Base-by-base conservation (phyloP, 345 rosid species). In the Hibiscus syriacus region DNA sequence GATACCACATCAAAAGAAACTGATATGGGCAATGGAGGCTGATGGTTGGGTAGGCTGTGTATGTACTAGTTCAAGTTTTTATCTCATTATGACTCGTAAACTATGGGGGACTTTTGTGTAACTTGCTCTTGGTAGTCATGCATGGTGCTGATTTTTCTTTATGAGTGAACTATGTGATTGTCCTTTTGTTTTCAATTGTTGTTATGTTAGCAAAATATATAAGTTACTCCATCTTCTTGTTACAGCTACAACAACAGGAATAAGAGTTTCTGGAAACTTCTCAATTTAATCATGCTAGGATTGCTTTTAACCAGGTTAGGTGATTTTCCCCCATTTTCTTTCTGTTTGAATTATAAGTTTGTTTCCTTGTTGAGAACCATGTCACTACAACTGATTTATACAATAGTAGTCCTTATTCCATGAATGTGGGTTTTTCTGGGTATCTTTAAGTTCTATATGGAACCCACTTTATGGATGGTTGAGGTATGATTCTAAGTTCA, bases 241-340 rank as follows among this genome's bases (percentile, higher is more conserved):
- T 80, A 70, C 91, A 94, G 96, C 80, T 94, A 81, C 78, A 94
- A 86, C 72, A 94, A 94, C 70, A 80, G 91, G 84, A 87, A 83
- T 75, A 94, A 94, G 79, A 57, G 77, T 71, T 64, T 80, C 25
- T 91, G 99, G 99, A 87, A 82, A 67, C 73, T 91, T 73, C 80
- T 86, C 70, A 81, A 82, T 80, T 20, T 87, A 68, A 57, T 81
- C 72, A 67, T 85, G 84, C 74, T 85, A 69, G 93, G 88, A 70
- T 82, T 81, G 30, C 72, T 91, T 70, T 71, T 79, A 34, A 72
- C 87, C 84, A 94, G 98, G 95, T 93, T 81, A 57, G 82, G 45
- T 64, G 13, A 32, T 20, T 71, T 60, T 63, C 55, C 22, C 52
- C n/a, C n/a, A 67, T 19, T 43, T 70, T 50, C 0, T 38, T 38